phyloP scores from a whole-genome alignment of 441 rosid species.

The Macaranga tanarius region DNA sequence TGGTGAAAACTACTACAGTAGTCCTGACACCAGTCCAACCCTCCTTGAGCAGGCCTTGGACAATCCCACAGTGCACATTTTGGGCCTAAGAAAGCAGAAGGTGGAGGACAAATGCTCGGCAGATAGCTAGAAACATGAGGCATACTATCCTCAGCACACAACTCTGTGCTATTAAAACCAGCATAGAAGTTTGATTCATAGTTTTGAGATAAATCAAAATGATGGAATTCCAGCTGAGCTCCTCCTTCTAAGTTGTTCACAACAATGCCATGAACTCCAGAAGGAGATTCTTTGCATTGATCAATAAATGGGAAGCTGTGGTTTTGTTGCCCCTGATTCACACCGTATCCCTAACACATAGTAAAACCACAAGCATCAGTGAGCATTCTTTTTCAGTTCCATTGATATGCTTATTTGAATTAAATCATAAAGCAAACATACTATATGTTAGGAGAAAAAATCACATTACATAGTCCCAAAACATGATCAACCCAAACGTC shows the following conservation, averaged over 20 bases:
- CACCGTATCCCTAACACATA: conserved; percentile 53
- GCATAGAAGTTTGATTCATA: conserved; percentile 60
- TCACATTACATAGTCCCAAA: not conserved
- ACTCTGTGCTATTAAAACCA: conserved; percentile 45
- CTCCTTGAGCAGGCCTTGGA: conserved; percentile 93
- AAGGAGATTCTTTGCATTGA: conserved; percentile 59
- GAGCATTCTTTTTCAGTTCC: conserved; percentile 20
- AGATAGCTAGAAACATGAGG: conserved; percentile 55
- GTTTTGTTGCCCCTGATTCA: conserved; percentile 64
- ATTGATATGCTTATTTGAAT: conserved; percentile 10
- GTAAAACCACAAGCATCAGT: conserved; percentile 22
- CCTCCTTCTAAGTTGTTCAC: conserved; percentile 49
- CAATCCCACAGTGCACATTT: conserved; percentile 99
- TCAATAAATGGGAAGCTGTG: conserved; percentile 52
- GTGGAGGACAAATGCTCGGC: conserved; percentile 73
- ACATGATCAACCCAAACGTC: conserved; percentile 1
- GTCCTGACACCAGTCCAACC: conserved; percentile 77
- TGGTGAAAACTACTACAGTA: conserved; percentile 96
- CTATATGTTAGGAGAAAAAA: not conserved
- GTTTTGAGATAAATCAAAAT: conserved; percentile 66
- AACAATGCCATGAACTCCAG: conserved; percentile 35
- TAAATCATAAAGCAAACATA: not conserved
- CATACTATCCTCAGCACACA: conserved; percentile 51
- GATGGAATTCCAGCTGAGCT: conserved; percentile 58
- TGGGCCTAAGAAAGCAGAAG: conserved; percentile 95